Conservation (phyloP, 805 yeast genomes). For the Barnettozyma salicaria region DNA sequence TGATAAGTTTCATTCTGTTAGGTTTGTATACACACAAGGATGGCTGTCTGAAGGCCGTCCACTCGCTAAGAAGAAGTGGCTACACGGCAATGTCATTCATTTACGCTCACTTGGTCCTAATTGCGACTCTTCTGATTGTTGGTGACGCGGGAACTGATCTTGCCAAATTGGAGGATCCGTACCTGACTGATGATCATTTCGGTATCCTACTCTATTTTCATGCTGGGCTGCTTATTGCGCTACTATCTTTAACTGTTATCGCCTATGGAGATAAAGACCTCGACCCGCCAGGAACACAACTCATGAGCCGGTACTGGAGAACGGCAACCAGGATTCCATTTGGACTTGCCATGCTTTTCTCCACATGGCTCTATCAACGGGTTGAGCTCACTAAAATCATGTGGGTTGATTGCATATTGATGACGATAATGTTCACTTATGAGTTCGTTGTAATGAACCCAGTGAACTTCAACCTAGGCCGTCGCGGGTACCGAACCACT, state of each 20-base stretch:
- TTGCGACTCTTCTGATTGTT: conserved; percentile 45
- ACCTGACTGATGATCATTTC: conserved; percentile 26
- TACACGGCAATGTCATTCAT: conserved; percentile 41
- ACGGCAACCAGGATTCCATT: conserved; percentile 37
- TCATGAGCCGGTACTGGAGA: conserved; percentile 33
- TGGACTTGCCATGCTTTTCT: conserved; percentile 34
- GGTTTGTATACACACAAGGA: conserved; percentile 54
- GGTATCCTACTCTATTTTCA: conserved; percentile 46
- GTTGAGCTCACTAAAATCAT: conserved; percentile 34
- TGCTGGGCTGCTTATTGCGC: conserved; percentile 45
- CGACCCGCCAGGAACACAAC: conserved; percentile 33
- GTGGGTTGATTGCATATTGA: conserved; percentile 37
- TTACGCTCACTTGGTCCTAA: conserved; percentile 43
- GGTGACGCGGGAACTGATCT: conserved; percentile 57
- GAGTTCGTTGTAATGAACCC: conserved; percentile 33
- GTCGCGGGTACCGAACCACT: conserved; percentile 1
- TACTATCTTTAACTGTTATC: conserved; percentile 34
- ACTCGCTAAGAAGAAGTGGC: conserved; percentile 47
- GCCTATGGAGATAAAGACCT: conserved; percentile 40
- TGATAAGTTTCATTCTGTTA: conserved; percentile 43
- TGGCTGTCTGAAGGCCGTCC: conserved; percentile 42
- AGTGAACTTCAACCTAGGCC: conserved; percentile 4
- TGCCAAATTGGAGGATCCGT: conserved; percentile 27
- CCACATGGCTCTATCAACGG: conserved; percentile 37
- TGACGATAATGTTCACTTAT: conserved; percentile 31